These are phyloP conservation scores for Prototheca stagnorum DNA, from an alignment of 163 green algal species.

Conservation along the genomic window DNA sequence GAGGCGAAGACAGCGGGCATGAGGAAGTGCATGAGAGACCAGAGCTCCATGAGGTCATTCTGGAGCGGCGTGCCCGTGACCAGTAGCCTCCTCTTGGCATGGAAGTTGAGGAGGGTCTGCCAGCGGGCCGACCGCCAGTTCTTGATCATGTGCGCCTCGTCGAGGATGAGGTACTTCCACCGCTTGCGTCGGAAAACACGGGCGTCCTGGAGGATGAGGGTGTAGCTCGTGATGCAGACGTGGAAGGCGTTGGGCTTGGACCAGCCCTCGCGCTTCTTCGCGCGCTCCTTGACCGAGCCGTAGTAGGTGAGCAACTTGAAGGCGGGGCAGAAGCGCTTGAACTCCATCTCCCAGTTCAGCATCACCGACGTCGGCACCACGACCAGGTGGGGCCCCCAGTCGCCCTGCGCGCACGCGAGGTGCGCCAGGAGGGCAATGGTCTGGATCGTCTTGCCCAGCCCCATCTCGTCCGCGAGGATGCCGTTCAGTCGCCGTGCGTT, in stretches of 20 bases:
- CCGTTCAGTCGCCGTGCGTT: conserved; percentile 70
- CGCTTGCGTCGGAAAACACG: conserved; percentile 93
- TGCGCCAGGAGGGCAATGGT: conserved; percentile 83
- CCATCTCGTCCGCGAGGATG: conserved; percentile 74
- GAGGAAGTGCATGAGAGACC: conserved; percentile 95
- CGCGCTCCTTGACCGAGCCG: conserved; percentile 76
- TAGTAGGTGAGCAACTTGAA: conserved; percentile 99
- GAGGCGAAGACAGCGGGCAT: conserved; percentile 83
- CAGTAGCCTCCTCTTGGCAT: conserved; percentile 79
- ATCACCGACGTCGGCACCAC: conserved; percentile 96
- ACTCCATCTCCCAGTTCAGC: conserved; percentile 97
- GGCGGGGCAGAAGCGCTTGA: conserved; percentile 56
- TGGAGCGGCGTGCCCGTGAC: conserved; percentile 86
- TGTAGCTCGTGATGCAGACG: conserved; percentile 98
- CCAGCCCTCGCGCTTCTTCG: conserved; percentile 90
- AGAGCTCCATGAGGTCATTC: conserved; percentile 98
- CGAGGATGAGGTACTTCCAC: conserved; percentile 96
- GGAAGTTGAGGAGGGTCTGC: conserved; percentile 95
- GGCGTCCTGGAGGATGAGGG: conserved; percentile 76
- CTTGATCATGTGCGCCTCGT: conserved; percentile 99
- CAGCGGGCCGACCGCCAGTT: conserved; percentile 95
- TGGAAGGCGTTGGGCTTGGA: conserved; percentile 95
- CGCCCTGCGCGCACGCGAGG: conserved; percentile 71
- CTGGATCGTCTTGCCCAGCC: conserved; percentile 86
- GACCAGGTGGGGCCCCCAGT: conserved; percentile 95